phyloP scores from a whole-genome alignment of 495 filamentous ascomycete genomes.

The Neurospora terricola region DNA sequence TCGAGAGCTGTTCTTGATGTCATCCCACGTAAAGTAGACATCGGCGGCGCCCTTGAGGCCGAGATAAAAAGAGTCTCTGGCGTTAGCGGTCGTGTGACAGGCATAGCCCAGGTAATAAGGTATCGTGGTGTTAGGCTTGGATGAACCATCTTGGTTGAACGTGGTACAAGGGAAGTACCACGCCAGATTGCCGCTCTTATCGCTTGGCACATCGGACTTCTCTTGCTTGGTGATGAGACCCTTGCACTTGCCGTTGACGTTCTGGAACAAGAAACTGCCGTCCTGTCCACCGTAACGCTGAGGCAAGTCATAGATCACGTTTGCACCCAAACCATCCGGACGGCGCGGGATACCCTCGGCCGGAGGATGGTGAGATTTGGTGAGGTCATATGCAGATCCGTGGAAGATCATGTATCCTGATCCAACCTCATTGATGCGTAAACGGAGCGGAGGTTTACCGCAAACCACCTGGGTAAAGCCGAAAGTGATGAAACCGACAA shows the following conservation, averaged over 20 bases:
- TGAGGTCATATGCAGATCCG: constrained; percentile 75
- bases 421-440: constrained; percentile 74
- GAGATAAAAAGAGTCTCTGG: constrained; percentile 71
- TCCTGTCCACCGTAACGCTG: constrained; percentile 76
- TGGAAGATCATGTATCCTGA: constrained; percentile 92
- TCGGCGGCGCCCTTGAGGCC: constrained; percentile 38
- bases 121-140: constrained; percentile 59
- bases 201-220: constrained; percentile 69
- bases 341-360: constrained; percentile 63
- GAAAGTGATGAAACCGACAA: constrained; percentile 95
- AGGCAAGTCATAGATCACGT: constrained; percentile 79
- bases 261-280: constrained; percentile 95
- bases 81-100: constrained; percentile 69
- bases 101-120: constrained; percentile 71
- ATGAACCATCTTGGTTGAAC: constrained; percentile 91
- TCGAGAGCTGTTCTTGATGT: constrained; percentile 76
- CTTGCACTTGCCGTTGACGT: constrained; percentile 97
- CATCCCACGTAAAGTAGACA: constrained; percentile 95
- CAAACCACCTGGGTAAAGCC: constrained; percentile 91
- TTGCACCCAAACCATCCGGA: constrained; percentile 36
- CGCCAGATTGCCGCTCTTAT: constrained; percentile 62
- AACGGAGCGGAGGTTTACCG: constrained; percentile 50
- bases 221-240: constrained; percentile 64
- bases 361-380: constrained; percentile 59
- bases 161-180: constrained; percentile 96